Evolutionary conservation across 2,329 filamentous ascomycete species (phyloP).

Genomic region (Parascedosporium putredinis): DNA sequence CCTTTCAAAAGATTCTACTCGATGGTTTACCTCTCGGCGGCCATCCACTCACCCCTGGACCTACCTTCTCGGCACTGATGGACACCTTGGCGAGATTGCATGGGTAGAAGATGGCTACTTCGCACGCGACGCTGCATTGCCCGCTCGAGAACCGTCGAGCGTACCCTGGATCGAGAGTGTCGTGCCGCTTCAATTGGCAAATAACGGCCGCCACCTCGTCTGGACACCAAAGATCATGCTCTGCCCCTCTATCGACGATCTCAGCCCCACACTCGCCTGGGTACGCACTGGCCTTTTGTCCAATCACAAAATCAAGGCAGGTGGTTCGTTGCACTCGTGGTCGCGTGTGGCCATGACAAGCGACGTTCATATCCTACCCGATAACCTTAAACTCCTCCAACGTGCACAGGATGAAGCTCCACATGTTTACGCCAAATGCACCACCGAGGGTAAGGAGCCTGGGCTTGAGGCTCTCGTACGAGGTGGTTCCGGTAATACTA

Average conservation of each 20-base stretch:
- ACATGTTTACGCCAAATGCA: background rate
- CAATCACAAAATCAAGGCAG: constrained; percentile 5
- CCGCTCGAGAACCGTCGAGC: background rate
- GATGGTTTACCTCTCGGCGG: constrained; percentile 5
- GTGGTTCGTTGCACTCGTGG: constrained; percentile 7
- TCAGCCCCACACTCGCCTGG: constrained; percentile 4
- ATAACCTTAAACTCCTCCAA: constrained; percentile 3
- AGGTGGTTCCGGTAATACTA: constrained; percentile 5
- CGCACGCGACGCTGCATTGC: constrained; percentile 1
- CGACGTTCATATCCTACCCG: constrained; percentile 1
- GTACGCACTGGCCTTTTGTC: constrained; percentile 1
- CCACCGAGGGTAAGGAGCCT: background rate
- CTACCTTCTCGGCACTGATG: constrained; percentile 7
- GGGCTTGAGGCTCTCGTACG: background rate
- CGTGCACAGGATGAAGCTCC: constrained; percentile 2
- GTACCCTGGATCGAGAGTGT: constrained; percentile 5
- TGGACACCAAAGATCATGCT: constrained; percentile 7
- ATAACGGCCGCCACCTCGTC: constrained; percentile 5
- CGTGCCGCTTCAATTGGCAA: constrained; percentile 4
- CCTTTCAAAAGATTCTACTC: constrained; percentile 4
- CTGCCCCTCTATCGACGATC: constrained; percentile 5
- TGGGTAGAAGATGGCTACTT: constrained; percentile 7
- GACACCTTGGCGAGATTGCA: constrained; percentile 6
- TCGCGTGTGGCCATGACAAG: constrained; percentile 4
- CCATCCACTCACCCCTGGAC: constrained; percentile 6